Conservation (phyloP, 1,139 yeast species). For the Pichia sp. region DNA sequence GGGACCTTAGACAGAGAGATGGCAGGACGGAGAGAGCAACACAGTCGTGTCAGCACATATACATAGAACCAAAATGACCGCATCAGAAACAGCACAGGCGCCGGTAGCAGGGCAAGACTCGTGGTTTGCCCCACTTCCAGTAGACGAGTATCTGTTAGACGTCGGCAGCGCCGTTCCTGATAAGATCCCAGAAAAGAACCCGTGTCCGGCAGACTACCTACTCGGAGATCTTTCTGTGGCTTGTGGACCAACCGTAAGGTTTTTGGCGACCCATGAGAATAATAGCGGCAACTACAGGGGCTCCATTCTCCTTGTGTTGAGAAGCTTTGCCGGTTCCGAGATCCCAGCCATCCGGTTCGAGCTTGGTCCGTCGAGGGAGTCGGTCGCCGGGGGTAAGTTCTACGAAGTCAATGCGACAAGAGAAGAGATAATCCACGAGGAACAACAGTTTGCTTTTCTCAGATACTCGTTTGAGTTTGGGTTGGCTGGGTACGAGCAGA, state of each 20-base stretch:
- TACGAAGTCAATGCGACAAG: constrained; percentile 1
- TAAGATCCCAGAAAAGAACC: constrained; percentile 13
- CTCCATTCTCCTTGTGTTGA: constrained; percentile 57
- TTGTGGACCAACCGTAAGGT: constrained; percentile 77
- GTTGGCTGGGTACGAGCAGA: constrained; percentile 49
- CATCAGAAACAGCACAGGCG: background rate
- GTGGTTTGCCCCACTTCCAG: constrained; percentile 30
- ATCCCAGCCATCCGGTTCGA: constrained; percentile 15
- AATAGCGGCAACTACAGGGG: constrained; percentile 55
- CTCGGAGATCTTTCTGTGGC: constrained; percentile 42
- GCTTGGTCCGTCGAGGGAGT: constrained; percentile 11
- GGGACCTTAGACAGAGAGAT: background rate
- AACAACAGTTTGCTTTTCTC: constrained; percentile 55
- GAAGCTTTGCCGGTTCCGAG: constrained; percentile 25
- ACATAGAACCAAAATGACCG: background rate
- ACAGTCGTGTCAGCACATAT: too few species aligned
- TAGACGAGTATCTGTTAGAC: constrained; percentile 21
- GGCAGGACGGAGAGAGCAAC: background rate
- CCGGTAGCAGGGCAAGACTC: background rate
- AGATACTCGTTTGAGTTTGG: constrained; percentile 54
- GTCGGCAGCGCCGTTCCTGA: constrained; percentile 24
- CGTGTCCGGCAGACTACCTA: constrained; percentile 25
- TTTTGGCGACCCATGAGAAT: constrained; percentile 55
- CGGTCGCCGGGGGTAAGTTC: background rate
- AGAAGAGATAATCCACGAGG: constrained; percentile 39